These are phyloP conservation scores for Hymenochaete sp. DNA, from an alignment of 1,284 basidiomycete genomes.

Conservation along the genomic window DNA sequence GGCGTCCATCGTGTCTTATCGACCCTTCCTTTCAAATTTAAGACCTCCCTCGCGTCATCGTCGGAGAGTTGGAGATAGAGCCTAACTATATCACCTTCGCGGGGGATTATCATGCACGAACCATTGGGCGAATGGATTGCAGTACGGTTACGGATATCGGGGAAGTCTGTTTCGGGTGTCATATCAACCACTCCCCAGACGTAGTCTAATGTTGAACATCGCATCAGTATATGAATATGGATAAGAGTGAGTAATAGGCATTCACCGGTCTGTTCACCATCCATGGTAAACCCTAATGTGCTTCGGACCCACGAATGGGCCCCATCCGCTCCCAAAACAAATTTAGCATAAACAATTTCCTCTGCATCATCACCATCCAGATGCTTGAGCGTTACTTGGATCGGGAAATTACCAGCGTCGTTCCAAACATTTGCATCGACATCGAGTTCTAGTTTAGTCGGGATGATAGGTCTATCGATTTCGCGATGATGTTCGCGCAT, in stretches of 20 bases:
- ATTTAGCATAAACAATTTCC: constrained; percentile 46
- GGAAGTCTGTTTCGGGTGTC: constrained; percentile 65
- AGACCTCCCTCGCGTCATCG: constrained; percentile 24
- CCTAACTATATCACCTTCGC: constrained; percentile 33
- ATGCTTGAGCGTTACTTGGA: constrained; percentile 34
- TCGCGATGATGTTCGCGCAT: constrained; percentile 42
- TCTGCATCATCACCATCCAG: constrained; percentile 26
- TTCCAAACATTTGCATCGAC: constrained; percentile 33
- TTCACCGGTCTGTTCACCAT: constrained; percentile 64
- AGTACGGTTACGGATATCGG: constrained; percentile 67
- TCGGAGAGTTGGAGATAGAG: constrained; percentile 42
- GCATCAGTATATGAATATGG: not conserved
- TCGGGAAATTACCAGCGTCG: constrained; percentile 41
- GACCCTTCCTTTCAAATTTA: constrained; percentile 28
- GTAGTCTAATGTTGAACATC: constrained; percentile 47
- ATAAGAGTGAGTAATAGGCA: not conserved
- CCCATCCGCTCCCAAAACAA: constrained; percentile 50
- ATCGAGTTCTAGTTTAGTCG: constrained; percentile 36
- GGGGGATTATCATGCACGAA: constrained; percentile 39
- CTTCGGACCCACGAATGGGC: constrained; percentile 80
- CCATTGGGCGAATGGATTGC: constrained; percentile 52
- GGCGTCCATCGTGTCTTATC: constrained; percentile 37
- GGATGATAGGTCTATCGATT: constrained; percentile 51
- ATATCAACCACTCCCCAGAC: constrained; percentile 77
- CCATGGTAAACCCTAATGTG: constrained; percentile 58